These are phyloP conservation scores for Diaporthe amygdali DNA, from an alignment of 2,329 filamentous ascomycete genomes.

Conservation along the genomic window DNA sequence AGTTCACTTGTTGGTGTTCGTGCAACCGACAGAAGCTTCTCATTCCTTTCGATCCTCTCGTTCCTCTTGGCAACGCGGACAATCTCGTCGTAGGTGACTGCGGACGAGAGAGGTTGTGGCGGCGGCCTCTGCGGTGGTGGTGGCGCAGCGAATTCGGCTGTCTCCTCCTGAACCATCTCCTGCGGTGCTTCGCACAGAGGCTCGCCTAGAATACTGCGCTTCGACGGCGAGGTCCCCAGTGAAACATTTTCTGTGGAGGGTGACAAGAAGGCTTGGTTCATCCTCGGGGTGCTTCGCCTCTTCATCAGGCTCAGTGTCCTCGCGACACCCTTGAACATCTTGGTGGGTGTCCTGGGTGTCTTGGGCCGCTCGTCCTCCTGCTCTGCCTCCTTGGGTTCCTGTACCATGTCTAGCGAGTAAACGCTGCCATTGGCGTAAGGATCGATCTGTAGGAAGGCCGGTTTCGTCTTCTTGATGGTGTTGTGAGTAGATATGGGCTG, in stretches of 20 bases:
- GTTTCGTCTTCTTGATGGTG: slow-evolving; percentile 37
- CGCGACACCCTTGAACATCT: slow-evolving; percentile 52
- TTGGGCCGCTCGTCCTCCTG: slow-evolving; percentile 38
- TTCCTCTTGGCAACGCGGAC: slow-evolving; percentile 50
- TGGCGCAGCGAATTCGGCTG: slow-evolving; percentile 35
- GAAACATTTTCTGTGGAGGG: slow-evolving; percentile 41
- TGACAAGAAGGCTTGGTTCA: slow-evolving; percentile 42
- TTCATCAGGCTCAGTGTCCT: slow-evolving; percentile 59
- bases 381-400: slow-evolving; percentile 31
- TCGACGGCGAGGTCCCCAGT: slow-evolving; percentile 34
- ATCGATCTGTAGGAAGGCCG: slow-evolving; percentile 59
- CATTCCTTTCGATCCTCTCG: slow-evolving; percentile 25
- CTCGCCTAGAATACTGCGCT: slow-evolving; percentile 29
- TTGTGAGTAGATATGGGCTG: slow-evolving; percentile 38
- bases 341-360: slow-evolving; percentile 50
- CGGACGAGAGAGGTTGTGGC: slow-evolving; percentile 31
- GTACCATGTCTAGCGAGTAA: slow-evolving; percentile 35
- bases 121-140: slow-evolving; percentile 34
- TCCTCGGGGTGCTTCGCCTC: slow-evolving; percentile 58
- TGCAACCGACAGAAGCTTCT: slow-evolving; percentile 8
- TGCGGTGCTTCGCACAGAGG: slow-evolving; percentile 27
- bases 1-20: slow-evolving; percentile 2
- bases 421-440: slow-evolving; percentile 52
- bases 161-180: neutral
- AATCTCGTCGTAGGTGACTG: slow-evolving; percentile 55